These are phyloP conservation scores for Mortierella sp. DNA, from an alignment of 371 early-diverging fungal species.

Conservation along the genomic window DNA sequence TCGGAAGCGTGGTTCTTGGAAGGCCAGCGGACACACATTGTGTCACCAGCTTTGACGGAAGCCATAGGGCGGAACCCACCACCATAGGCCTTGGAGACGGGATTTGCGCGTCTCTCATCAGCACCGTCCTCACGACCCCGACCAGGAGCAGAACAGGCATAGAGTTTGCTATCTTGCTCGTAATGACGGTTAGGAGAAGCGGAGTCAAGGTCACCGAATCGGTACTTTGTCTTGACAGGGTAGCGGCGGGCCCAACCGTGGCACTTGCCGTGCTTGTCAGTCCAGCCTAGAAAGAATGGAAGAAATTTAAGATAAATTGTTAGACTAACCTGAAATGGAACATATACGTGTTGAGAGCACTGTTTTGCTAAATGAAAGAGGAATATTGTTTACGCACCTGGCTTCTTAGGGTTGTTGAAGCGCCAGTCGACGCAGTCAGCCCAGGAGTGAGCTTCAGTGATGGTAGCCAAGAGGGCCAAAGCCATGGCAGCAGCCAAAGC, in stretches of 20 bases:
- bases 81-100: conserved; percentile 32
- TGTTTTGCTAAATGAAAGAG: background rate
- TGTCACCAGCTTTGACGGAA: conserved; percentile 64
- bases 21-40: conserved; percentile 69
- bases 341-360: too few relatives aligned
- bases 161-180: conserved; percentile 24
- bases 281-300: too few relatives aligned
- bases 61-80: conserved; percentile 33
- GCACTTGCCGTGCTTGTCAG: conserved; percentile 25
- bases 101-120: conserved; percentile 32
- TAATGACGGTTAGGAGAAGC: conserved; percentile 32
- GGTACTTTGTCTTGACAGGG: conserved; percentile 13
- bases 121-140: conserved; percentile 25
- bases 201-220: conserved; percentile 31
- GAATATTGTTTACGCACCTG: conserved; percentile 12
- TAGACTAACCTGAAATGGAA: background rate
- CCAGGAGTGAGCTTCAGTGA: conserved; percentile 50
- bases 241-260: conserved; percentile 35
- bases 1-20: conserved; percentile 58
- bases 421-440: conserved; percentile 56
- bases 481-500: conserved; percentile 34
- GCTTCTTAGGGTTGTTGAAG: conserved; percentile 41
- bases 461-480: conserved; percentile 23
- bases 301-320: too few relatives aligned
- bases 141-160: conserved; percentile 19